Evolutionary conservation across 139 green algal species (phyloP).

Genomic region (Closterium sp.): DNA sequence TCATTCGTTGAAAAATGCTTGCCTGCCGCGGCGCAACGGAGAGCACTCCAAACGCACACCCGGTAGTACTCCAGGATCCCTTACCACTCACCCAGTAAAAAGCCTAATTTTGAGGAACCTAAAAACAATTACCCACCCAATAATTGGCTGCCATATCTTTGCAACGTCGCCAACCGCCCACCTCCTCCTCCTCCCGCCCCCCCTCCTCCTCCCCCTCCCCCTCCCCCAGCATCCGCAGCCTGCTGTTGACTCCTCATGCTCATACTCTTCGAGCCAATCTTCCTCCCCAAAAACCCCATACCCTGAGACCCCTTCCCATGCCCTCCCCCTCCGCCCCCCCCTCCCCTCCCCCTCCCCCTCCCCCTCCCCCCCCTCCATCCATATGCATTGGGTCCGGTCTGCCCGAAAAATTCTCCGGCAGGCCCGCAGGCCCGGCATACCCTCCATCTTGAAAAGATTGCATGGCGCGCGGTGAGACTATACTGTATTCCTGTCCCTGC

Average conservation of each 20-base stretch:
- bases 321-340: not conserved
- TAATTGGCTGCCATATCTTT: not conserved
- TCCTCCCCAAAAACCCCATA: not conserved
- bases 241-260: not conserved
- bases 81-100: not conserved
- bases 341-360: not conserved
- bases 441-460: not conserved
- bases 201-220: too few relatives aligned
- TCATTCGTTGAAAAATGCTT: too few relatives aligned
- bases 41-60: too few relatives aligned
- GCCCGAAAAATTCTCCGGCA: not conserved
- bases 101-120: too few relatives aligned
- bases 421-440: not conserved
- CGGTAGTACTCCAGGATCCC: too few relatives aligned
- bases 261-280: not conserved
- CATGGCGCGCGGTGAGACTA: not conserved
- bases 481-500: not conserved
- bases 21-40: too few relatives aligned
- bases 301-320: not conserved
- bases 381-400: not conserved
- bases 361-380: not conserved
- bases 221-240: not conserved
- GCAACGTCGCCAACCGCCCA: not conserved
- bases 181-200: not conserved
- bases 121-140: not conserved